Base-by-base conservation (phyloP, 176 grass and related monocot genomes). In the Aegilops speltoides region DNA sequence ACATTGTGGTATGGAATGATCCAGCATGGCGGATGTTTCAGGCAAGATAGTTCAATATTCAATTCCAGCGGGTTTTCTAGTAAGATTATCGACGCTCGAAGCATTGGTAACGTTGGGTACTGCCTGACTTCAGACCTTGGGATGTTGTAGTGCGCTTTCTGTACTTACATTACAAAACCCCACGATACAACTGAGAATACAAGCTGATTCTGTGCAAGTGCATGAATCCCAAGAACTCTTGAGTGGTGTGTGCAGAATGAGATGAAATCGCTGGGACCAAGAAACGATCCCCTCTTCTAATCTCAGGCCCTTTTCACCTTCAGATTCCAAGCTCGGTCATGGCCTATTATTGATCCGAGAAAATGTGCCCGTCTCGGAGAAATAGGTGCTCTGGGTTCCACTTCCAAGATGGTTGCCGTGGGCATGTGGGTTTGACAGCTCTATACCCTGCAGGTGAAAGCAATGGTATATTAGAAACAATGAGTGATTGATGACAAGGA, bases 351-450 rank as follows among this genome's bases (percentile, higher is more conserved):
- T 91, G 82, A 94, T 93, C 74, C 88, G 91, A 41, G 90, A 95
- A 82, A 93, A 93, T 77, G 95, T 91, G 8, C 92, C 88, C 0
- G 82, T 89, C 73, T 92, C 90, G 1, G 95, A 94, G 85, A 97
- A 94, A 59, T 91, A 94, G 4, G 95, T 93, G 86, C 90, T 94
- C 57, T 93, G 71, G 6, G 78, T 93, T 83, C 87, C 87, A 16
- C 82, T 84, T 11, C 82, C 92, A 52, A 93, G 89, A 54, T 73
- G 77, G 79, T 87, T 93, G 11, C 68, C 89, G 29, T 85, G 82
- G 68, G 85, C 78, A 29, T 91, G 89, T 79, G 85, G 92, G 48
- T 93, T 95, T 13, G 90, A 85, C 56, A 97, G 81, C 65, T 97
- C 95, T 78, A 93, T 89, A 71, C 95, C 92, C 90, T 93, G 74